Percentiles rank a stretch among this genome's conserved stretches.
These are phyloP conservation scores for Russula abietina DNA, from an alignment of 768 basidiomycete genomes.

Conservation along the genomic window DNA sequence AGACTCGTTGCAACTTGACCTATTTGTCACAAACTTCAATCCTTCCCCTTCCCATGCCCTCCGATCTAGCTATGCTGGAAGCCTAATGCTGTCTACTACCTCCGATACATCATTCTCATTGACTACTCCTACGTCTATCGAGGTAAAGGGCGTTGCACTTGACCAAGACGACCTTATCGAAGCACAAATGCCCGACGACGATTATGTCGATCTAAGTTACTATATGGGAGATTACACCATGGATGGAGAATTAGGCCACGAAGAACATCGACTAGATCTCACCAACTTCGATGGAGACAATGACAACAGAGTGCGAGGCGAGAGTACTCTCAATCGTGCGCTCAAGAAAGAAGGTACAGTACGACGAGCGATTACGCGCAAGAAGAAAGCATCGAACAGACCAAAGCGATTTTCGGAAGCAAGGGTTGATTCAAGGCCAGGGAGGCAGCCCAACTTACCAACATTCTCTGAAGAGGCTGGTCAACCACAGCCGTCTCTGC, in stretches of 20 bases:
- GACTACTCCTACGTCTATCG: not conserved
- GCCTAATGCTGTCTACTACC: not conserved
- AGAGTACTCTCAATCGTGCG: constrained; percentile 44
- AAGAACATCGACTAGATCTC: constrained; percentile 53
- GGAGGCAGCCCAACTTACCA: not conserved
- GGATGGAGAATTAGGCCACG: constrained; percentile 37
- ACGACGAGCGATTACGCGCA: constrained; percentile 45
- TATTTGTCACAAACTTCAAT: constrained; percentile 63
- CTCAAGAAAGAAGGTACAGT: constrained; percentile 58
- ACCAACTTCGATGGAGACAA: constrained; percentile 78
- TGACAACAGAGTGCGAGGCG: constrained; percentile 51
- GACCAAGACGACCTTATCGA: constrained; percentile 8
- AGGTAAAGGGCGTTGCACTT: constrained; percentile 5
- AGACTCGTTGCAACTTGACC: constrained; percentile 53
- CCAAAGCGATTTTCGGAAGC: not conserved
- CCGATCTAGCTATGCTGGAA: not conserved
- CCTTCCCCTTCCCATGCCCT: constrained; percentile 3
- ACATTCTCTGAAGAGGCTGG: not conserved
- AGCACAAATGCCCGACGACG: constrained; percentile 23
- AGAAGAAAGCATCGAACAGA: constrained; percentile 21
- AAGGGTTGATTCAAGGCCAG: not conserved
- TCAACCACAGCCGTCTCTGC: not conserved
- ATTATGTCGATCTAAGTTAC: constrained; percentile 40
- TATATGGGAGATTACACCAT: constrained; percentile 36
- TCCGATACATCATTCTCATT: not conserved